Conservation (phyloP, 495 filamentous ascomycete species). For the Penicillium diatomitis region DNA sequence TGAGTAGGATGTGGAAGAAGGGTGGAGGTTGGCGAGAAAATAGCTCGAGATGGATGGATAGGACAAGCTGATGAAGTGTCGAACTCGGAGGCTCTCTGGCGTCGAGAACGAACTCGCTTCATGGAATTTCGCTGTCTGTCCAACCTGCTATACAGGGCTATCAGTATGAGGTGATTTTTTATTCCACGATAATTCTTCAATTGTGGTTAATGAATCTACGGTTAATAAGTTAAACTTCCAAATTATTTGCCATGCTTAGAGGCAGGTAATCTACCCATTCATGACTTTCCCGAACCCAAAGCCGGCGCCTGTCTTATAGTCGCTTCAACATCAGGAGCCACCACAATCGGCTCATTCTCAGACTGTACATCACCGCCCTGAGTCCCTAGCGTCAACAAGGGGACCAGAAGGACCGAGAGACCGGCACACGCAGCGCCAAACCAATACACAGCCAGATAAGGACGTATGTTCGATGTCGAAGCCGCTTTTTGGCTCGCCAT, state of each 20-base stretch:
- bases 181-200: too few species aligned
- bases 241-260: too few species aligned
- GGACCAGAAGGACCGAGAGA: conserved; percentile 18
- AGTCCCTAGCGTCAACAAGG: conserved; percentile 23
- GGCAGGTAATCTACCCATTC: background rate
- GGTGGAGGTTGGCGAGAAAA: background rate
- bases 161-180: too few species aligned
- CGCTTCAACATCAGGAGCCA: background rate
- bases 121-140: too few species aligned
- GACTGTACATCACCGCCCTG: conserved; percentile 15
- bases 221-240: too few species aligned
- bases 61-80: too few species aligned
- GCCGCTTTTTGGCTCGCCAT: conserved; percentile 12
- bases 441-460: conserved; percentile 24
- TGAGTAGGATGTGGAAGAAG: conserved; percentile 15
- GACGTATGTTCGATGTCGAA: conserved; percentile 12
- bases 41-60: background rate
- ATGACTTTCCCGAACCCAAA: background rate
- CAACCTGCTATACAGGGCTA: too few species aligned
- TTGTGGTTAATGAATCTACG: too few species aligned
- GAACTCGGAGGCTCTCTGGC: too few species aligned
- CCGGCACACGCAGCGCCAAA: conserved; percentile 22
- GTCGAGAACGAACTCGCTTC: too few species aligned
- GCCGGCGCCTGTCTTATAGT: background rate
- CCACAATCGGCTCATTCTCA: background rate